Conservation (phyloP, 306 rosid genomes). For the Cotoneaster glaucophyllus region DNA sequence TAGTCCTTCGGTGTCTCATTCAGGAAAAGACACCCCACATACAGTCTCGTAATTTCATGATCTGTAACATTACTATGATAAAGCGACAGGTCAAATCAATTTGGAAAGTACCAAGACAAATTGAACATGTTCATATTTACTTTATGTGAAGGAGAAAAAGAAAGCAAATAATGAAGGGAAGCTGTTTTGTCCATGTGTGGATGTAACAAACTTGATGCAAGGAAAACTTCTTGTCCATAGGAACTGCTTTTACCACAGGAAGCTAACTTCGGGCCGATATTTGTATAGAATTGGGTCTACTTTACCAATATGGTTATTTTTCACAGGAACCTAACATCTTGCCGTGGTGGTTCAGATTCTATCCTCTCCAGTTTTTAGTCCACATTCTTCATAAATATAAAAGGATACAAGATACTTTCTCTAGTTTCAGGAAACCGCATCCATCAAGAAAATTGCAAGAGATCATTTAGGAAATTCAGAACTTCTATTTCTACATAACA, state of each 20-base stretch:
- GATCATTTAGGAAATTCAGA: too few species aligned
- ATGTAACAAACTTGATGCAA: background rate
- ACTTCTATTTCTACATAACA: background rate
- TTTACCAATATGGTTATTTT: background rate
- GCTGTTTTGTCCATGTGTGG: background rate
- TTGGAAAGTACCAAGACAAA: background rate
- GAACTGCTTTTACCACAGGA: background rate
- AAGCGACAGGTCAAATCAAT: background rate
- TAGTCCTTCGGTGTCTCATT: too few species aligned
- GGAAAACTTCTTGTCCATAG: background rate
- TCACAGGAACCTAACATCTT: too few species aligned
- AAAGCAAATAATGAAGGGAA: background rate
- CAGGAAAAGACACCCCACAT: too few species aligned
- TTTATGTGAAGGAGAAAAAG: background rate
- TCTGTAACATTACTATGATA: background rate
- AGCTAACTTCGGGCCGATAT: background rate
- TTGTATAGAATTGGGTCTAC: background rate
- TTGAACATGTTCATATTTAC: background rate
- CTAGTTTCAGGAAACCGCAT: background rate
- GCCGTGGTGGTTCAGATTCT: background rate
- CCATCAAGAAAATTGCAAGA: background rate
- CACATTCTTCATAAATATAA: background rate
- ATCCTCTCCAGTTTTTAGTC: background rate
- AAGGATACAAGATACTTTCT: background rate
- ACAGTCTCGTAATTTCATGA: too few species aligned